Percentiles rank a stretch among this genome's conserved stretches.
These are phyloP conservation scores for Mortierella sp. DNA, from an alignment of 371 early-diverging fungal species.

Conservation along the genomic window DNA sequence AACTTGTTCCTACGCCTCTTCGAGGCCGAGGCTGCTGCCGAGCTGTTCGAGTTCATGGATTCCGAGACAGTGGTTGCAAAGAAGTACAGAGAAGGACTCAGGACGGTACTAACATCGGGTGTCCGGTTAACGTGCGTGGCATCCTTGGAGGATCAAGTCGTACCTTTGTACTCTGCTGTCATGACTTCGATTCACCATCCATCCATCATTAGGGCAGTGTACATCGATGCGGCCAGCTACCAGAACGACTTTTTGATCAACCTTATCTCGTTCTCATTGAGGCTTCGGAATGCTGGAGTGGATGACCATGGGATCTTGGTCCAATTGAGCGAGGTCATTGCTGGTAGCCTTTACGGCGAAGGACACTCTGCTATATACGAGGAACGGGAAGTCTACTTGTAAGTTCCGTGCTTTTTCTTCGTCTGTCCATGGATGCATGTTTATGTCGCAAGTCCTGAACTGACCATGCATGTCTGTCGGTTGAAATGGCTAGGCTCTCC, in stretches of 20 bases:
- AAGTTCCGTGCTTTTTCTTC: constrained; percentile 10
- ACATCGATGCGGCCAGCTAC: constrained; percentile 82
- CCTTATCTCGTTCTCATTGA: constrained; percentile 83
- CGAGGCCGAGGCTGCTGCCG: constrained; percentile 90
- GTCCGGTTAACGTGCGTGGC: constrained; percentile 76
- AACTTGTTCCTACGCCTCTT: constrained; percentile 86
- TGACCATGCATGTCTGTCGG: neutral
- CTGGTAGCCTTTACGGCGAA: constrained; percentile 86
- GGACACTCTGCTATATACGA: constrained; percentile 95
- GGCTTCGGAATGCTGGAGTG: constrained; percentile 85
- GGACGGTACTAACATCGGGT: constrained; percentile 70
- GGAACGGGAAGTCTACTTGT: constrained; percentile 85
- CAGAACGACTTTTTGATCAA: constrained; percentile 87
- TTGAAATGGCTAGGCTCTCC: constrained; percentile 38
- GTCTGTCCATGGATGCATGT: neutral
- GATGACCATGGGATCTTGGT: constrained; percentile 86
- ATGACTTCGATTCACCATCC: constrained; percentile 88
- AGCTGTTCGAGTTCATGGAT: constrained; percentile 92
- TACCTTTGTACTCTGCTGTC: constrained; percentile 91
- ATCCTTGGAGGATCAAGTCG: constrained; percentile 93
- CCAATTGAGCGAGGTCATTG: constrained; percentile 84
- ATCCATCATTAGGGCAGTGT: constrained; percentile 86
- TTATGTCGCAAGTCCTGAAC: neutral
- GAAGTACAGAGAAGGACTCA: constrained; percentile 75
- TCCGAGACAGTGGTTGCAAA: constrained; percentile 70